A percentile compares a stretch with the other conserved stretches of the same genome.
These are phyloP conservation scores for Xylaria nigripes DNA, from an alignment of 495 filamentous ascomycete genomes.

Conservation along the genomic window DNA sequence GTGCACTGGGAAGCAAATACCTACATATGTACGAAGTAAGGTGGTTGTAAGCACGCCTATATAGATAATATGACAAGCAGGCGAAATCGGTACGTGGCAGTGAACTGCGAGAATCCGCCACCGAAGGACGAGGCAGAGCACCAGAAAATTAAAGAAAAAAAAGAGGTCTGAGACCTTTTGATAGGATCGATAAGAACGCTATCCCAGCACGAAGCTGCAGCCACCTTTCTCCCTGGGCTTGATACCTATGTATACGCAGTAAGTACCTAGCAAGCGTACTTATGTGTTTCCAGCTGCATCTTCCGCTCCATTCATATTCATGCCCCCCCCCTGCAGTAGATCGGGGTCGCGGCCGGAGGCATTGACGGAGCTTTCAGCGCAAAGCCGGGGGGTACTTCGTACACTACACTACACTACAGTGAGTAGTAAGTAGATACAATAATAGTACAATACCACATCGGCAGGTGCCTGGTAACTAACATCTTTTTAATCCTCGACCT, in stretches of 20 bases:
- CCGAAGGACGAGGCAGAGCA: background rate
- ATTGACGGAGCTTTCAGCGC: background rate
- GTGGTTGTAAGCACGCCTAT: no score
- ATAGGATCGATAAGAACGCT: background rate
- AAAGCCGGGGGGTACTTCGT: background rate
- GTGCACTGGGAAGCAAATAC: no score
- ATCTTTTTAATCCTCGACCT: no score
- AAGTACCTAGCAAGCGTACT: background rate
- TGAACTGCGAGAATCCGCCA: background rate
- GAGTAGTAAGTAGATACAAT: no score
- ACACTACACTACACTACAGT: no score
- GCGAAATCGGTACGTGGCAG: background rate
- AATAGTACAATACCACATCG: background rate
- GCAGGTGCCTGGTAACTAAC: no score
- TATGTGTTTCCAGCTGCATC: background rate
- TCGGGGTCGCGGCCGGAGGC: background rate
- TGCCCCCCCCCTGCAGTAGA: background rate
- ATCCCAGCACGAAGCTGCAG: background rate
- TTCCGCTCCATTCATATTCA: background rate
- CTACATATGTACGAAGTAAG: no score
- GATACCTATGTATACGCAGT: background rate
- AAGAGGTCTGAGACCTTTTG: background rate
- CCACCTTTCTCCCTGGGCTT: background rate
- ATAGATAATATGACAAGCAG: no score
- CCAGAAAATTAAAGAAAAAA: no score